Evolutionary conservation across 2,329 filamentous ascomycete species (phyloP), one percentile per base, ranked within the genome.

Genomic region (Cladosporium sp.): DNA sequence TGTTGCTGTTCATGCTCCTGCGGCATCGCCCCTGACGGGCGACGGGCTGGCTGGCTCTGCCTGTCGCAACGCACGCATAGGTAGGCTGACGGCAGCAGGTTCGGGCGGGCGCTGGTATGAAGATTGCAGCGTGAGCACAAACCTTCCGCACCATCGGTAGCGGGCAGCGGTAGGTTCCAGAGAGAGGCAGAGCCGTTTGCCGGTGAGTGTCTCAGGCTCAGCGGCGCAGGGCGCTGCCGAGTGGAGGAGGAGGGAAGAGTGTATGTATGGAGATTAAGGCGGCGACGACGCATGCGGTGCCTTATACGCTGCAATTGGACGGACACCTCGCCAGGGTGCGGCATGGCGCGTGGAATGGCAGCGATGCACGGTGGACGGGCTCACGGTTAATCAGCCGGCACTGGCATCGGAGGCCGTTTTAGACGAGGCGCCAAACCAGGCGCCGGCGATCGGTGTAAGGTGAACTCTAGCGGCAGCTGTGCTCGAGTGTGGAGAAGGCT

Each of bases 101-200:
- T 58, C 34, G 55, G 28, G 32, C 54, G 55, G 38, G 28, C 52
- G 52, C 57, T 59, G 57, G 57, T 47, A 59, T 59, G 57, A 59
- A 59, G 57, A 59, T 59, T 59, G 57, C 57, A 59, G 24, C 57
- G 38, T 24, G 32, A 47, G 52, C 57, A 47, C 38, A 59, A 59
- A 59, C 36, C 57, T 59, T 59, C 57, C 57, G 57, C 38, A 28
- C 57, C 57, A 28, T 15, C 32, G 57, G 57, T 59, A 59, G 38
- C 57, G 57, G 57, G 57, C 52, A 21, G 30, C 57, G 57, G 57
- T 59, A 59, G 57, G 57, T 59, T 59, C 57, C 57, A 59, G 57
- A 59, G 41, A 59, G 57, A 59, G 41, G n/a, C 55, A 58, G 21
- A 38, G 57, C 34, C 41, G 41, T 47, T 47, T 59, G 57, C 57